Base-by-base conservation (phyloP, 129 eudicot species). In the Chrysanthemum makinoi region DNA sequence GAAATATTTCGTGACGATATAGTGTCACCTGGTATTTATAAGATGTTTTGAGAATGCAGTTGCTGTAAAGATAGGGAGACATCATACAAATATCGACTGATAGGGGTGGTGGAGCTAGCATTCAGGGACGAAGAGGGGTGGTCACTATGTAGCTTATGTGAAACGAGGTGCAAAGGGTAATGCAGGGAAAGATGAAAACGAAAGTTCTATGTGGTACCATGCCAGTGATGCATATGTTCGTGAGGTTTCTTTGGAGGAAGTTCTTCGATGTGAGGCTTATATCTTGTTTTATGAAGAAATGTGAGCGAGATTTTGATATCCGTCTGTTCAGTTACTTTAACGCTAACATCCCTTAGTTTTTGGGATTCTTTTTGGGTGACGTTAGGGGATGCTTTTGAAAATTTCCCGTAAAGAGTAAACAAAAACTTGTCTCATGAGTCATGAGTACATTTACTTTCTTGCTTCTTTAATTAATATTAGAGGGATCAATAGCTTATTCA, bases 61-160 rank as follows among this genome's bases (percentile, higher is more conserved):
- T 83, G 98, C 80, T 83, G 85, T 69, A 72, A 18, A 26, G 82
- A 83, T 46, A 62, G 52, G 67, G 86, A 77, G 15, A 50, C 66
- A 19, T 79, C 24, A 22, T 22, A 62, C 62, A 80, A 47, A 6
- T 94, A 89, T 73, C 83, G 78, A 15, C 78, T 90, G 56, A 58
- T 90, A 47, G 99, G 99, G n/a, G 88, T 94, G 83, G 99, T 94
- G 74, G 99, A 81, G n/a, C n/a, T n/a, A n/a, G 88, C 99, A 94
- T 84, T 77, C 54, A 48, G 99, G 99, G 51, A 68, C 85, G 39
- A 94, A 90, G 91, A 81, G 94, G 73, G 85, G 89, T 16, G 99
- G 99, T 22, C 99, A 94, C 52, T 94, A 94, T 66, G 89, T 90
- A 49, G 97, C 99, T 7, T 24, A 75, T 77, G 49, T 94, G 13